Evolutionary conservation across 2,329 filamentous ascomycete species (phyloP), one percentile per base, ranked within the genome.

Genomic region (Emergomyces orientalis): DNA sequence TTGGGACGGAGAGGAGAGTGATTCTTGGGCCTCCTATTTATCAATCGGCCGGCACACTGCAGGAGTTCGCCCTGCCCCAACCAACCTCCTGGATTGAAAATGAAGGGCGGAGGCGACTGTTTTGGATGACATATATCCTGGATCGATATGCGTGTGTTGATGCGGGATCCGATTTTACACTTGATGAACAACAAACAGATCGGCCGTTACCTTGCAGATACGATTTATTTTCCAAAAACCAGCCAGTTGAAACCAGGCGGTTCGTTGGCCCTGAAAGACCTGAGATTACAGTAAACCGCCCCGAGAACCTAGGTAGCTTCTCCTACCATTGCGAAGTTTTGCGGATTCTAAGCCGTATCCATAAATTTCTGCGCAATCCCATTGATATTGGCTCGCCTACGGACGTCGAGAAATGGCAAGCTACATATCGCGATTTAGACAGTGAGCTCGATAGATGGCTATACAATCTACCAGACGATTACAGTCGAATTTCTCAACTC

Each of bases 321-420:
- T 77, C 78, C 0, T 78, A 79, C 17, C 78, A 79, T 60, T 79
- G 78, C 65, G 75, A 79, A 60, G 77, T 79, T n/a, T 66, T 79
- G 11, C 70, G 75, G 1, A 78, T 79, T 19, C 66, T 79, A 1
- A 78, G 75, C 65, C 73, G 72, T n/a, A 74, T 79, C 1, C 77
- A 79, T 66, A 72, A 75, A 49, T 79, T 79, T 60, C 71, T 79
- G 39, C 76, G 76, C 56, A 71, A 66, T 0, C 75, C 77, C 0
- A 64, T 79, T 54, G 76, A 79, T 60, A 71, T 78, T 1, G 74
- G 74, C 0, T 77, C 74, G 0, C 68, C 76, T 0, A 60, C 70
- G 1, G 77, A 75, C 19, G 76, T 78, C 70, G 71, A 75, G 9
- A 69, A 67, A 8, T 79, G 77, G 77, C 74, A 77, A 2, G 74